phyloP scores from a whole-genome alignment of 495 filamentous ascomycete species.

The Tricharina praecox region DNA sequence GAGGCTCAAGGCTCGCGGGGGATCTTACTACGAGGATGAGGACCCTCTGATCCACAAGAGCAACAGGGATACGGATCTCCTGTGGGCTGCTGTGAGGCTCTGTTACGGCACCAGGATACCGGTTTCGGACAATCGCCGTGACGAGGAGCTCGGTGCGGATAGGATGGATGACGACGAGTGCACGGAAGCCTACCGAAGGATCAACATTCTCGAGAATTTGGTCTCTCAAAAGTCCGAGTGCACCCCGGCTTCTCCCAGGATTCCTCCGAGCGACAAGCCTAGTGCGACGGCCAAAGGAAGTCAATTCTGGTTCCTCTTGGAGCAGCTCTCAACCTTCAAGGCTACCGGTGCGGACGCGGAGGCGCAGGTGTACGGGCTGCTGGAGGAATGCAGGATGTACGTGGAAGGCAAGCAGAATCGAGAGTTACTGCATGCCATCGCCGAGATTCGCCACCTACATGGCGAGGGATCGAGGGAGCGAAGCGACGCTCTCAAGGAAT shows the following conservation, averaged over 20 bases:
- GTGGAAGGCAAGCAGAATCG: slow-evolving; percentile 16
- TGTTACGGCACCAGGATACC: slow-evolving; percentile 24
- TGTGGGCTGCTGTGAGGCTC: slow-evolving; percentile 25
- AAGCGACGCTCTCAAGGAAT: slow-evolving; percentile 5
- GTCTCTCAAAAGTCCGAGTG: slow-evolving; percentile 16
- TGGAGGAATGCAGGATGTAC: slow-evolving; percentile 13
- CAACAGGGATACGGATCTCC: slow-evolving; percentile 17
- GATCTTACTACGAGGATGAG: slow-evolving; percentile 23
- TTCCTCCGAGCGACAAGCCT: slow-evolving; percentile 1
- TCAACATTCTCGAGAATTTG: slow-evolving; percentile 21
- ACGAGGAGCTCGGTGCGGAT: slow-evolving; percentile 13
- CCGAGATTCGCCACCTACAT: slow-evolving; percentile 13
- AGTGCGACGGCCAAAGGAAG: slow-evolving; percentile 6
- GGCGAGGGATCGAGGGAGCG: slow-evolving; percentile 12
- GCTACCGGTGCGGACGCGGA: slow-evolving; percentile 9
- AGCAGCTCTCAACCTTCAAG: slow-evolving; percentile 12
- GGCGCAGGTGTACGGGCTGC: slow-evolving; percentile 9
- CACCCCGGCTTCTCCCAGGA: not conserved
- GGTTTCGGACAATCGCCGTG: slow-evolving; percentile 18
- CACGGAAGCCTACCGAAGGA: slow-evolving; percentile 17
- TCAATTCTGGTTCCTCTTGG: slow-evolving; percentile 16
- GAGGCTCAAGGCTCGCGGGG: slow-evolving; percentile 20
- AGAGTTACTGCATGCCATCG: slow-evolving; percentile 16
- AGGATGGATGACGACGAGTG: slow-evolving; percentile 12
- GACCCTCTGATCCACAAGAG: slow-evolving; percentile 19